Evolutionary conservation across 495 filamentous ascomycete species (phyloP).

Genomic region (Neurospora tetrasperma): DNA sequence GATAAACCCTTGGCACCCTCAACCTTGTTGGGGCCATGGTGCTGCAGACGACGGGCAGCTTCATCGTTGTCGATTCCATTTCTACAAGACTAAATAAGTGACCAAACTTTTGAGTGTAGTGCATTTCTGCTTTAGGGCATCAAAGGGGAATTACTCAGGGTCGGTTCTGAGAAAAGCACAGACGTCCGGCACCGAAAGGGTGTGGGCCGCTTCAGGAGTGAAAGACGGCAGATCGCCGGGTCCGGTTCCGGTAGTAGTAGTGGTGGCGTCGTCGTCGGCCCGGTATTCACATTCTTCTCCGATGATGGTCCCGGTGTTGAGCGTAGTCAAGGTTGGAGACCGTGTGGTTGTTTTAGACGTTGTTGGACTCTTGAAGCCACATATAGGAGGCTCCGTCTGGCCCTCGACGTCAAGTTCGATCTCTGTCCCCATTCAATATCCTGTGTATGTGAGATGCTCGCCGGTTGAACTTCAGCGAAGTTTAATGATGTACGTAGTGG

Average conservation of each 20-base stretch:
- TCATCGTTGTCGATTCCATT: slow-evolving; percentile 32
- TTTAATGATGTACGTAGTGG: not conserved
- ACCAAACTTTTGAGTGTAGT: not conserved
- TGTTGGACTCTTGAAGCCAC: slow-evolving; percentile 29
- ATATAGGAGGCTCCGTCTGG: slow-evolving; percentile 43
- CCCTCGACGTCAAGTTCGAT: slow-evolving; percentile 36
- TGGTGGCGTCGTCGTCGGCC: slow-evolving; percentile 9
- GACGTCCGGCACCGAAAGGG: slow-evolving; percentile 18
- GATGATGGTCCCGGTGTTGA: not conserved
- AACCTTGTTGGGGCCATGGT: slow-evolving; percentile 42
- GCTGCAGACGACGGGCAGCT: slow-evolving; percentile 33
- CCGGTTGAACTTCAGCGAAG: not conserved
- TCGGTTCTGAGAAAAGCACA: slow-evolving; percentile 17
- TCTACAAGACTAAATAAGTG: slow-evolving; percentile 16
- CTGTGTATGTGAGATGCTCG: not conserved
- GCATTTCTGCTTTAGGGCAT: not conserved
- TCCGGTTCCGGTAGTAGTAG: slow-evolving; percentile 1
- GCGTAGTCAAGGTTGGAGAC: slow-evolving; percentile 13
- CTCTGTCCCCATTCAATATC: slow-evolving; percentile 39
- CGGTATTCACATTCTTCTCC: not conserved
- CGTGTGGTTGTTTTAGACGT: slow-evolving; percentile 11
- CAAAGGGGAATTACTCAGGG: slow-evolving; percentile 9
- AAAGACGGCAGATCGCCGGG: slow-evolving; percentile 4
- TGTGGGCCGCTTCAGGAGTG: slow-evolving; percentile 17
- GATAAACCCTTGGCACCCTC: slow-evolving; percentile 41